A percentile compares a stretch with the other conserved stretches of the same genome.
Conservation (phyloP, 192 early-diverging fungal genomes). For the Rhizoclosmatium globosum region DNA sequence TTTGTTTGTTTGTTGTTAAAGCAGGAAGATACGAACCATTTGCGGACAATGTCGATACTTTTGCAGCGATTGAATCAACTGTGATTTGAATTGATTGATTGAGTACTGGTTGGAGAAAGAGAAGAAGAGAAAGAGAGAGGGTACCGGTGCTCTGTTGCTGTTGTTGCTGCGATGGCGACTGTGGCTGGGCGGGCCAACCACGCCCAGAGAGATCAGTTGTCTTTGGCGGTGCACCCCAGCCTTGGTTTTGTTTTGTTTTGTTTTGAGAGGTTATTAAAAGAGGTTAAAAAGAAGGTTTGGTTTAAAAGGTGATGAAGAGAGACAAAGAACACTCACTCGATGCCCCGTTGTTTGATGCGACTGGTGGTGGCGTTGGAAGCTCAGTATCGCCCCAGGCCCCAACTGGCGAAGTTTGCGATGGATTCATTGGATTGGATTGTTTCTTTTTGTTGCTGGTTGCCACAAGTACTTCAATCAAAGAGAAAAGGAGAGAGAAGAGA, state of each 20-base stretch:
- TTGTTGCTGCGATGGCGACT: too few species aligned
- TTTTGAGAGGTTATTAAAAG: not conserved
- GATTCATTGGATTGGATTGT: too few species aligned
- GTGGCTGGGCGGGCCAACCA: too few species aligned
- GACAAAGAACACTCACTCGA: not conserved
- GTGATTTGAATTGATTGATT: not conserved
- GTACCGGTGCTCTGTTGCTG: not conserved
- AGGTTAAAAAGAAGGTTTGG: not conserved
- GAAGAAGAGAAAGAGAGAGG: too few species aligned
- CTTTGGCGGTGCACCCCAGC: constrained; percentile 37
- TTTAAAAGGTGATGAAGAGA: too few species aligned
- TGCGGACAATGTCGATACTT: not conserved
- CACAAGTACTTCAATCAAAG: too few species aligned
- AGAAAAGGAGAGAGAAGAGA: too few species aligned
- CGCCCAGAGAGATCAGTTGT: constrained; percentile 14
- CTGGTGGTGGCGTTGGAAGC: not conserved
- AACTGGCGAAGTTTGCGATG: not conserved
- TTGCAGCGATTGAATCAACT: not conserved
- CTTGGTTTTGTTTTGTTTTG: too few species aligned
- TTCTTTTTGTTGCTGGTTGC: too few species aligned
- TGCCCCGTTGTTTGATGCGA: not conserved
- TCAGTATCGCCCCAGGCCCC: not conserved
- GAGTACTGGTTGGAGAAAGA: not conserved
- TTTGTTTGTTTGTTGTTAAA: too few species aligned
- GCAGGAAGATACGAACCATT: not conserved